Conservation (phyloP, 305 asterid genomes). For the Rubia peregrina region DNA sequence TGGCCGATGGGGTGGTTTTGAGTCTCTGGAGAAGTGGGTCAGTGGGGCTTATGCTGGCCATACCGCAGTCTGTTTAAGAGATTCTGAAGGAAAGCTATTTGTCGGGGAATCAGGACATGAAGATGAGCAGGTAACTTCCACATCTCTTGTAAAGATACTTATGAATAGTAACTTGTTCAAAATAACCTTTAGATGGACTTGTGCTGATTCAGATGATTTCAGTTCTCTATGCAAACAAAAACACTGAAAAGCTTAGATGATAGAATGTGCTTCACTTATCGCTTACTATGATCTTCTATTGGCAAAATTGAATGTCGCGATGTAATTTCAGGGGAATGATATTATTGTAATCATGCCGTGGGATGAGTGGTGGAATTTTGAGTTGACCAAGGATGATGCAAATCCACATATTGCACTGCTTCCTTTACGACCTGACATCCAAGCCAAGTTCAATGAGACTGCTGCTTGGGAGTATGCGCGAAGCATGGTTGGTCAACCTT, state of each 20-base stretch:
- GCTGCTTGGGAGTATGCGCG: constrained; percentile 97
- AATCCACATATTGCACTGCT: constrained; percentile 92
- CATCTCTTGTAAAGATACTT: not conserved
- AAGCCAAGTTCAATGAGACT: constrained; percentile 70
- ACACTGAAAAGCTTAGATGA: not conserved
- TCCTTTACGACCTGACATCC: constrained; percentile 74
- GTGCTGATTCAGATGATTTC: not conserved
- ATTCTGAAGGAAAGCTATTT: constrained; percentile 78
- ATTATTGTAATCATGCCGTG: constrained; percentile 77
- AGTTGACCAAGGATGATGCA: constrained; percentile 69
- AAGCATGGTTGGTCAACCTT: constrained; percentile 76
- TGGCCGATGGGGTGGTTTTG: constrained; percentile 96
- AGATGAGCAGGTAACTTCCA: constrained; percentile 53
- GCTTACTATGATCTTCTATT: not conserved
- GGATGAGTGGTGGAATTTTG: constrained; percentile 97
- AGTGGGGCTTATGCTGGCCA: constrained; percentile 97
- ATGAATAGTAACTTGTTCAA: not conserved
- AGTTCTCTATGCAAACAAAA: not conserved
- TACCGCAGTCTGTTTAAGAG: constrained; percentile 85
- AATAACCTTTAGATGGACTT: not conserved
- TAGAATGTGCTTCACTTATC: not conserved
- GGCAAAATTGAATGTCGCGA: not conserved
- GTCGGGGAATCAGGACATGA: constrained; percentile 98
- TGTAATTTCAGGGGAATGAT: constrained; percentile 63
- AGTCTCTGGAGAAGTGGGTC: constrained; percentile 95